These are phyloP conservation scores for Scutellaria galericulata DNA, from an alignment of 257 asterid genomes.

Conservation along the genomic window DNA sequence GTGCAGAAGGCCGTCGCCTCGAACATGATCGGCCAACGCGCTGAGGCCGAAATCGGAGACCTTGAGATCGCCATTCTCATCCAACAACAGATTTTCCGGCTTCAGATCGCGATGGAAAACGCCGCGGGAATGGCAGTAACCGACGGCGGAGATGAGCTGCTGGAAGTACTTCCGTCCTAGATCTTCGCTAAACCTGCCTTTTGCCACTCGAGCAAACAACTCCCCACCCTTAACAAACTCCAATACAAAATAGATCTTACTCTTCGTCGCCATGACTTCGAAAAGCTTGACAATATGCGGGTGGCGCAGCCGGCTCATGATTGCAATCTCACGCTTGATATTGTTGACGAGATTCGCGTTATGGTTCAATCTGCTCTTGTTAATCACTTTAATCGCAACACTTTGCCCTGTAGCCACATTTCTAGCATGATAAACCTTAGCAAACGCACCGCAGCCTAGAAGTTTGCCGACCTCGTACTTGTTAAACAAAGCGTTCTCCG, in stretches of 20 bases:
- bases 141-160: conserved; percentile 79
- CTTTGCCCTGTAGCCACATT: conserved; percentile 67
- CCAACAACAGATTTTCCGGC: conserved; percentile 84
- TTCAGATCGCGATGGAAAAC: conserved; percentile 86
- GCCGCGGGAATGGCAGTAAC: conserved; percentile 79
- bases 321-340: conserved; percentile 76
- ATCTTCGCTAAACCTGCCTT: conserved; percentile 73
- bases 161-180: conserved; percentile 71
- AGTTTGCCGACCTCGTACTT: conserved; percentile 86
- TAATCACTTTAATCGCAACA: conserved; percentile 74
- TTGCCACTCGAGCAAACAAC: conserved; percentile 64
- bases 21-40: conserved; percentile 64
- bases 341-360: conserved; percentile 41
- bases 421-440: conserved; percentile 90
- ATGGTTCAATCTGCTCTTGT: conserved; percentile 55
- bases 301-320: conserved; percentile 72
- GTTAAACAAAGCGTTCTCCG: conserved; percentile 61
- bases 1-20: conserved; percentile 70
- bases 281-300: conserved; percentile 61
- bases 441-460: conserved; percentile 94
- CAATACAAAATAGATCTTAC: conserved; percentile 71
- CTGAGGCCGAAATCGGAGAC: conserved; percentile 90
- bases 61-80: conserved; percentile 79
- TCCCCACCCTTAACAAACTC: conserved; percentile 94
- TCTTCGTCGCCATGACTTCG: conserved; percentile 80